Evolutionary conservation across 208 protist genomes (phyloP).

Genomic region (Herpetomonas samuelpessoai): DNA sequence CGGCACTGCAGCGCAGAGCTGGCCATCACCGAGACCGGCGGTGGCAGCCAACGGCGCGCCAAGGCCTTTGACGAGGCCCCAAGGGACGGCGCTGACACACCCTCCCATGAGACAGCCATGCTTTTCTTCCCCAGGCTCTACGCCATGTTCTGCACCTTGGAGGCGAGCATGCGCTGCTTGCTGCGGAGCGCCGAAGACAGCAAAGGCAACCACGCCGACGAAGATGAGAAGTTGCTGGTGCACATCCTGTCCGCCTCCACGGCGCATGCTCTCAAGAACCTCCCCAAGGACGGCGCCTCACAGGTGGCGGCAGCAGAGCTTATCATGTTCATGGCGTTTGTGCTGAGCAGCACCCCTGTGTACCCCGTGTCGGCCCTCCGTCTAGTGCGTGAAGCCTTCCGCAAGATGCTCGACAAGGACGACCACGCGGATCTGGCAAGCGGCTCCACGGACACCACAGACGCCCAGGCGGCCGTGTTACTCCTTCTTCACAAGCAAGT

Average conservation of each 20-base stretch:
- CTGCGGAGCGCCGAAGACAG: too few relatives aligned
- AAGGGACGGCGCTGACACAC: conserved; percentile 4
- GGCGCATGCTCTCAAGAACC: conserved; percentile 12
- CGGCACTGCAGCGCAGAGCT: too few relatives aligned
- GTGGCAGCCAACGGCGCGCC: not conserved
- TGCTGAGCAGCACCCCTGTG: conserved; percentile 28
- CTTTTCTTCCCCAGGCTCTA: conserved; percentile 45
- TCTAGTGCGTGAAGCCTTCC: conserved; percentile 29
- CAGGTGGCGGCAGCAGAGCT: conserved; percentile 34
- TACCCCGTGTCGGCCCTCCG: conserved; percentile 15
- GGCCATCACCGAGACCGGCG: conserved; percentile 1
- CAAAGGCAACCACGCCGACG: too few relatives aligned
- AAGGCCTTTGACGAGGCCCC: conserved; percentile 15
- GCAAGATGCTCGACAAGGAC: conserved; percentile 8
- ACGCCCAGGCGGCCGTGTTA: too few relatives aligned
- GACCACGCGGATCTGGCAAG: too few relatives aligned
- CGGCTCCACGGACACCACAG: too few relatives aligned
- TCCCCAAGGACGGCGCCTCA: not conserved
- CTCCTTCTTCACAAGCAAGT: conserved; percentile 45
- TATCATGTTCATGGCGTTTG: conserved; percentile 50
- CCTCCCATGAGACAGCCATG: conserved; percentile 11
- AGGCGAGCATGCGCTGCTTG: conserved; percentile 25
- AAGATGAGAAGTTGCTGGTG: too few relatives aligned
- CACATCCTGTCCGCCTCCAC: too few relatives aligned
- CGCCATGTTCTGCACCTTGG: conserved; percentile 24